Conservation (phyloP, 306 rosid species). For the Purshia tridentata region DNA sequence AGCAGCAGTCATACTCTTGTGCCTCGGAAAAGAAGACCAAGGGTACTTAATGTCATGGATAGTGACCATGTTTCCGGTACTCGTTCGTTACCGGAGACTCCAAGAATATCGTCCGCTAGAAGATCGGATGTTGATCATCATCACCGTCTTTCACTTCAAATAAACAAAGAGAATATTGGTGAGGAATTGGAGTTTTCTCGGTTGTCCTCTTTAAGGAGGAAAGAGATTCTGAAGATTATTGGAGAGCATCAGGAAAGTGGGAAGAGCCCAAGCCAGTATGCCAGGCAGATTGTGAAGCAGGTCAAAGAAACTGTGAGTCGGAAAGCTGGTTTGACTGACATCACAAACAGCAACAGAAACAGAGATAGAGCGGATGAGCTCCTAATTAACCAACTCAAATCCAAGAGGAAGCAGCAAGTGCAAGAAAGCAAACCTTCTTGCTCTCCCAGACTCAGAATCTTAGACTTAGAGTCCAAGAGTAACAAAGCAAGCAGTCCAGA, state of each 20-base stretch:
- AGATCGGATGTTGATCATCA: slow-evolving; percentile 69
- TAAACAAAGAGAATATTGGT: slow-evolving; percentile 57
- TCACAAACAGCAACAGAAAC: slow-evolving; percentile 60
- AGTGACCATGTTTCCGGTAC: slow-evolving; percentile 14
- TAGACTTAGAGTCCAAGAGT: slow-evolving; percentile 45
- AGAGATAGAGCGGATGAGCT: slow-evolving; percentile 34
- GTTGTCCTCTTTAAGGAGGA: slow-evolving; percentile 42
- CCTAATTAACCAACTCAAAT: slow-evolving; percentile 34
- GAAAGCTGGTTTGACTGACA: slow-evolving; percentile 60
- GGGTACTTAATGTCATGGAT: slow-evolving; percentile 32
- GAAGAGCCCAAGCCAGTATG: slow-evolving; percentile 51
- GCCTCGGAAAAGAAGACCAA: slow-evolving; percentile 31
- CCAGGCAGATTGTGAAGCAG: slow-evolving; percentile 76
- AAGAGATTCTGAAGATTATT: slow-evolving; percentile 25
- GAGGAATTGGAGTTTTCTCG: slow-evolving; percentile 51
- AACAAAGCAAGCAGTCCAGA: too few species aligned
- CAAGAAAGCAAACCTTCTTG: slow-evolving; percentile 27
- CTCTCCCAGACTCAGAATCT: slow-evolving; percentile 38
- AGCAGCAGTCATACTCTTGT: slow-evolving; percentile 29
- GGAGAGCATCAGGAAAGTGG: slow-evolving; percentile 35
- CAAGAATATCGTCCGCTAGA: slow-evolving; percentile 64
- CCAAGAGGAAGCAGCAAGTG: slow-evolving; percentile 44
- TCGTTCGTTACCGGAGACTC: slow-evolving; percentile 73
- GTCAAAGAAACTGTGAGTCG: slow-evolving; percentile 63
- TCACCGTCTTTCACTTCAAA: slow-evolving; percentile 75